A percentile compares a stretch with the other conserved stretches of the same genome.
Evolutionary conservation across 228 moss, liverwort and hornwort species (phyloP).

Genomic region (Sphagnum fallax): DNA sequence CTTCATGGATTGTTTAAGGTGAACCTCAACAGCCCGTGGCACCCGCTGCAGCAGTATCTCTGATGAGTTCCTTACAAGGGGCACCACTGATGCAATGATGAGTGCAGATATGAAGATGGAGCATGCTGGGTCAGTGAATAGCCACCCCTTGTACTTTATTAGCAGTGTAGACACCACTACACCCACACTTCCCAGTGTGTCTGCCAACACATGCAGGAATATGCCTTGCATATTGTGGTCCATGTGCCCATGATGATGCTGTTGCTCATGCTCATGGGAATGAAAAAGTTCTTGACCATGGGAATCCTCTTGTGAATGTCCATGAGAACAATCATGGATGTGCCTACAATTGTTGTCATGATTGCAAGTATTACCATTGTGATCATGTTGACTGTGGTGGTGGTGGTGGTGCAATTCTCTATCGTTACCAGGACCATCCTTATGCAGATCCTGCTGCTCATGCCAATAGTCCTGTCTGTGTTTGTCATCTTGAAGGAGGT

Average conservation of each 20-base stretch:
- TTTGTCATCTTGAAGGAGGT: neutral
- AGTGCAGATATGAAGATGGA: conserved; percentile 91
- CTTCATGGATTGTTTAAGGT: conserved; percentile 59
- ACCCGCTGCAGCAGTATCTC: conserved; percentile 87
- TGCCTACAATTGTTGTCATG: neutral
- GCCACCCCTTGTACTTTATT: conserved; percentile 93
- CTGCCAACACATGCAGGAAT: conserved; percentile 88
- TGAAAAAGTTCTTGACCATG: conserved; percentile 2
- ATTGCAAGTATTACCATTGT: conserved; percentile 10
- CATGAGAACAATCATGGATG: conserved; percentile 11
- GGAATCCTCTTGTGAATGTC: neutral
- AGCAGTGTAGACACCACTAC: conserved; percentile 83
- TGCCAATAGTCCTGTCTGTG: conserved; percentile 17
- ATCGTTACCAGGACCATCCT: conserved; percentile 16
- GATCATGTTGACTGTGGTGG: conserved; percentile 20
- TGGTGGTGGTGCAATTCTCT: conserved; percentile 5
- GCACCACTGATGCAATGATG: conserved; percentile 81
- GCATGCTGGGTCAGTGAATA: conserved; percentile 80
- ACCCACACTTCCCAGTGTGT: conserved; percentile 88
- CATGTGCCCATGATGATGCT: conserved; percentile 61
- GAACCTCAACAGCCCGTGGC: conserved; percentile 66
- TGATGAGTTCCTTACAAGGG: conserved; percentile 75
- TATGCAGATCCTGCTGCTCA: conserved; percentile 11
- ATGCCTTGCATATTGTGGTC: conserved; percentile 96
- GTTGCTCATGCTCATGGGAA: conserved; percentile 21